These are phyloP conservation scores for Aspergillus niger DNA, from an alignment of 2,329 filamentous ascomycete species.

Conservation along the genomic window DNA sequence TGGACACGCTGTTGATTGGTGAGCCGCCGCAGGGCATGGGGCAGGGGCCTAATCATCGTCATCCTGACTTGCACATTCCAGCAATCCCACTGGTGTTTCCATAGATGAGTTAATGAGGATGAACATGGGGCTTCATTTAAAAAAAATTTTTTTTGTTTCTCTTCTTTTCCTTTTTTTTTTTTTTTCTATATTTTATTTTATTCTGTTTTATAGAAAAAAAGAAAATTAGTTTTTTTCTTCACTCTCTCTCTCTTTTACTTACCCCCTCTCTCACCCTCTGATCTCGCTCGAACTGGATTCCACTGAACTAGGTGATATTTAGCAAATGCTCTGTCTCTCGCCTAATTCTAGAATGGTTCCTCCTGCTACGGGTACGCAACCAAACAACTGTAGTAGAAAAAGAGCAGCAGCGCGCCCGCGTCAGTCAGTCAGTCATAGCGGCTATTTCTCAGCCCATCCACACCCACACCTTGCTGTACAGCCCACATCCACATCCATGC, in stretches of 20 bases:
- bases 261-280: neutral
- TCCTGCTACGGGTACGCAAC: neutral
- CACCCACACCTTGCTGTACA: neutral
- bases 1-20: slow-evolving; percentile 1
- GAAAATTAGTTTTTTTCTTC: neutral
- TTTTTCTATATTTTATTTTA: neutral
- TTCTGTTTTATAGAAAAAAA: neutral
- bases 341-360: neutral
- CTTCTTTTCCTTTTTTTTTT: neutral
- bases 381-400: neutral
- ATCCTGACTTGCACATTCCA: slow-evolving; percentile 5
- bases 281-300: neutral
- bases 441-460: neutral
- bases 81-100: slow-evolving; percentile 11
- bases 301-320: slow-evolving; percentile 9
- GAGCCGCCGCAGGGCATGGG: slow-evolving; percentile 6
- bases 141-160: no score
- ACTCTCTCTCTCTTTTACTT: neutral
- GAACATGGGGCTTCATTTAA: slow-evolving; percentile 8
- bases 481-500: neutral
- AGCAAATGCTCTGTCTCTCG: slow-evolving; percentile 7
- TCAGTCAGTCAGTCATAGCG: neutral
- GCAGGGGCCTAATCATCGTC: slow-evolving; percentile 13
- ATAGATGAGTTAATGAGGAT: slow-evolving; percentile 19
- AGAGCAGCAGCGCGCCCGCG: neutral